Percentiles rank a stretch among this genome's conserved stretches.
phyloP scores from a whole-genome alignment of 257 asterid genomes.

The Solanum chiquidenum region DNA sequence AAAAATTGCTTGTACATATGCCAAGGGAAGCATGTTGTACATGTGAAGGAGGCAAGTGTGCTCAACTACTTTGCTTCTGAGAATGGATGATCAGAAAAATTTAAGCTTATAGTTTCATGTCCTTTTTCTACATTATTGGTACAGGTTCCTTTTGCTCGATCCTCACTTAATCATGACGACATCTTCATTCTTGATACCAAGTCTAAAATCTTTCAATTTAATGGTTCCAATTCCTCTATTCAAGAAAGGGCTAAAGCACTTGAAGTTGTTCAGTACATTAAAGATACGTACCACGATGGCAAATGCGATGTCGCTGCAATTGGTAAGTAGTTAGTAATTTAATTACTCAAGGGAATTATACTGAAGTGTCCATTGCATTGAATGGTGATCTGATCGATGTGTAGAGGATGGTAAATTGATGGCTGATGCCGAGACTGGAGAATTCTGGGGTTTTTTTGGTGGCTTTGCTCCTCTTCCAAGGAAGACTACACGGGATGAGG shows the following conservation, averaged over 20 bases:
- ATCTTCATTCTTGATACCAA: constrained; percentile 90
- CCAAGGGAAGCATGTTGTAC: constrained; percentile 94
- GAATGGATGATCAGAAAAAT: background rate
- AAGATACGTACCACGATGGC: constrained; percentile 92
- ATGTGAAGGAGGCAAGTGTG: constrained; percentile 80
- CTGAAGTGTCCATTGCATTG: constrained; percentile 13
- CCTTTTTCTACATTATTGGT: constrained; percentile 11
- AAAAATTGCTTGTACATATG: constrained; percentile 69
- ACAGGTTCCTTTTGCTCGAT: constrained; percentile 89
- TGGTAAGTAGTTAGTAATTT: constrained; percentile 41
- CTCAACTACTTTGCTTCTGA: constrained; percentile 1
- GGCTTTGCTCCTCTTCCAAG: constrained; percentile 99
- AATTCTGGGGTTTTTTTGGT: constrained; percentile 97
- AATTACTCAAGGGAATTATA: constrained; percentile 7
- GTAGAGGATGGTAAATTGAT: constrained; percentile 94
- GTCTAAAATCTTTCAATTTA: constrained; percentile 87
- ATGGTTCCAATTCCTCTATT: constrained; percentile 92
- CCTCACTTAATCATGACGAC: constrained; percentile 95
- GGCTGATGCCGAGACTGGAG: constrained; percentile 99
- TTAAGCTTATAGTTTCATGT: background rate
- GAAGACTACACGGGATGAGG: constrained; percentile 48
- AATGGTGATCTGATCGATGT: constrained; percentile 10
- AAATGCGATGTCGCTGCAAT: constrained; percentile 93
- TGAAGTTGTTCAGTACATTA: constrained; percentile 94
- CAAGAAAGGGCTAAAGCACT: constrained; percentile 99